Evolutionary conservation across 441 rosid genomes (phyloP).

Genomic region (Francoa sonchifolia): DNA sequence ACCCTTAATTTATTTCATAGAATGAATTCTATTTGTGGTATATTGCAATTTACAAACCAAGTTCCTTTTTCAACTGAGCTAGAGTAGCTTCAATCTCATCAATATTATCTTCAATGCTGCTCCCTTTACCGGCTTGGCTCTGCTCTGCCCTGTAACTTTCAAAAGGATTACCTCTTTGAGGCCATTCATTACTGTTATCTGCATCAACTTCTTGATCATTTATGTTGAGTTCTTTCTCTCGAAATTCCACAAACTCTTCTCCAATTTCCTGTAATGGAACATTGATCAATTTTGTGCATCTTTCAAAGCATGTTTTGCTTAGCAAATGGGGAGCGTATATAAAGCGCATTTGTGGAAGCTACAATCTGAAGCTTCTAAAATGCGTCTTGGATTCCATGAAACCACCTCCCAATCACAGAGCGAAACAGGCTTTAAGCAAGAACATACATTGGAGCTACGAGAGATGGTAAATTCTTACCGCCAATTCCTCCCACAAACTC

Average conservation of each 20-base stretch:
- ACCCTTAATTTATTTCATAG: too few species aligned
- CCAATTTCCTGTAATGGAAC: conserved; percentile 82
- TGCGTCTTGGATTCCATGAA: too few species aligned
- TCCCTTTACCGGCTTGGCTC: conserved; percentile 26
- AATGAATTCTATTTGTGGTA: too few species aligned
- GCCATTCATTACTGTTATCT: conserved; percentile 10
- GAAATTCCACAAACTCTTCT: conserved; percentile 91
- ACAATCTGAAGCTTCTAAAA: too few species aligned
- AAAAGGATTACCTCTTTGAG: conserved; percentile 19
- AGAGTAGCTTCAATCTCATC: conserved; percentile 90
- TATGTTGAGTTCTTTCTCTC: conserved; percentile 87
- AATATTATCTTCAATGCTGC: conserved; percentile 59
- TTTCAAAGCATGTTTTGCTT: too few species aligned
- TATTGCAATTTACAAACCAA: conserved; percentile 40
- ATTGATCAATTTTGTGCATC: neutral
- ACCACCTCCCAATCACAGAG: too few species aligned
- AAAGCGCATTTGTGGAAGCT: too few species aligned
- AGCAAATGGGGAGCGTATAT: too few species aligned
- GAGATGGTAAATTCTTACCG: conserved; percentile 29
- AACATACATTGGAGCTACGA: neutral
- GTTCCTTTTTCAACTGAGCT: conserved; percentile 68
- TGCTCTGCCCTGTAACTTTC: conserved; percentile 17
- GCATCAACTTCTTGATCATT: conserved; percentile 35
- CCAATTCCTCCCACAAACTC: conserved; percentile 95
- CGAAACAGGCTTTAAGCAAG: too few species aligned